Conservation (phyloP, 176 grass and related monocot genomes). For the Phragmites australis region DNA sequence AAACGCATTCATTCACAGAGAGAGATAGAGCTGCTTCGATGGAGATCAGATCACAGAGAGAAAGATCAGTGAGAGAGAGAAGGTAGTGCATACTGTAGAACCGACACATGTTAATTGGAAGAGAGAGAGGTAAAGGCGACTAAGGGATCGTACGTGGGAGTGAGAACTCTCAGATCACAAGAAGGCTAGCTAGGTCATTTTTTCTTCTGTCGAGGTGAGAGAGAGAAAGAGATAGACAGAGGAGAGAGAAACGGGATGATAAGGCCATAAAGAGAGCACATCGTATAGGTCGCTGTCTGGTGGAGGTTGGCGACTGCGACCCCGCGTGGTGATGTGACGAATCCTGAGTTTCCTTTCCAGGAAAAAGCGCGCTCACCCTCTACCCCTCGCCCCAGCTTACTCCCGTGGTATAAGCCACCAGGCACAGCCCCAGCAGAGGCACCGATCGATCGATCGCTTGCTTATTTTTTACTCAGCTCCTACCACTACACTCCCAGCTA, state of each 20-base stretch:
- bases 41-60: not conserved
- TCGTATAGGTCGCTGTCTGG: slow-evolving; percentile 56
- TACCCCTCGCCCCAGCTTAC: slow-evolving; percentile 41
- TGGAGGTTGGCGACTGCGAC: slow-evolving; percentile 56
- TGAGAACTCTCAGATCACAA: slow-evolving; percentile 51
- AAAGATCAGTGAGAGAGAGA: not conserved
- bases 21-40: slow-evolving; percentile 4
- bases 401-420: slow-evolving; percentile 37
- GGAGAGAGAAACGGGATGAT: slow-evolving; percentile 27
- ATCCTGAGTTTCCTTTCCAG: slow-evolving; percentile 82
- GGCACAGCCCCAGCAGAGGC: not conserved
- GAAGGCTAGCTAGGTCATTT: slow-evolving; percentile 19
- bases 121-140: slow-evolving; percentile 38
- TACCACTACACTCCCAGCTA: not conserved
- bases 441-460: not conserved
- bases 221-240: slow-evolving; percentile 6
- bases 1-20: slow-evolving; percentile 6
- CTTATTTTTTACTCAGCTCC: not conserved
- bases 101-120: slow-evolving; percentile 49
- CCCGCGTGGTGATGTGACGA: slow-evolving; percentile 77
- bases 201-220: not conserved
- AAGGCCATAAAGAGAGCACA: slow-evolving; percentile 46
- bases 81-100: slow-evolving; percentile 4
- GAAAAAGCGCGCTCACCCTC: slow-evolving; percentile 57
- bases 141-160: slow-evolving; percentile 30